Evolutionary conservation across 2,329 filamentous ascomycete genomes (phyloP).

Genomic region (Allantophomopsis cytisporea): DNA sequence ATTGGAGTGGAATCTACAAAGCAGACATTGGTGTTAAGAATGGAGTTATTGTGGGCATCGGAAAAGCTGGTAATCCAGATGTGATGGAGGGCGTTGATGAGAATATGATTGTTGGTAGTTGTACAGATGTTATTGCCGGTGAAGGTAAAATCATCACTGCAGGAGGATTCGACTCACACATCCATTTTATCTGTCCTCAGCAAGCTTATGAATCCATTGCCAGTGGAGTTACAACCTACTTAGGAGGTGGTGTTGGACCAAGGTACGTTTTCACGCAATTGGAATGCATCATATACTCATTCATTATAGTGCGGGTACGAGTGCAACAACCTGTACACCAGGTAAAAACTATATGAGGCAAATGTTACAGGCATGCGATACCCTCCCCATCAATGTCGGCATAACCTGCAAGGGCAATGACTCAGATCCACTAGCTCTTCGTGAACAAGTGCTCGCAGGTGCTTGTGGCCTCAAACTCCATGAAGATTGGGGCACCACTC

Average conservation of each 20-base stretch:
- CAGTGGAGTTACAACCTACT: conserved; percentile 77
- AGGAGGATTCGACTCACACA: conserved; percentile 79
- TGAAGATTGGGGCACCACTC: conserved; percentile 91
- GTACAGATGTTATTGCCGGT: conserved; percentile 83
- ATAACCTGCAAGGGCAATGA: conserved; percentile 95
- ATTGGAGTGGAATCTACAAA: conserved; percentile 90
- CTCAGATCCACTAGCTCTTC: conserved; percentile 51
- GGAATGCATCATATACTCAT: conserved; percentile 3
- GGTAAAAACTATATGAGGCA: conserved; percentile 69
- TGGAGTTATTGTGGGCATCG: conserved; percentile 75
- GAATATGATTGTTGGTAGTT: conserved; percentile 70
- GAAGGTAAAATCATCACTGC: conserved; percentile 87
- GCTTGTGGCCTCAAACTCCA: conserved; percentile 88
- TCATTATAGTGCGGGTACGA: conserved; percentile 58
- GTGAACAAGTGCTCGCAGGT: conserved; percentile 71
- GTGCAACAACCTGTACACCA: conserved; percentile 87
- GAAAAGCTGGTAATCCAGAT: conserved; percentile 94
- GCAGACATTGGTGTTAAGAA: conserved; percentile 90
- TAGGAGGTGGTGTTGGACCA: conserved; percentile 87
- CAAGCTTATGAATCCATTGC: conserved; percentile 75
- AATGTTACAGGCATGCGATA: conserved; percentile 82
- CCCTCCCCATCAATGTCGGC: conserved; percentile 72
- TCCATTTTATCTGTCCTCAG: conserved; percentile 92
- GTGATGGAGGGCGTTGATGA: conserved; percentile 80
- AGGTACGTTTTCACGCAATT: conserved; percentile 31